phyloP scores from a whole-genome alignment of 495 filamentous ascomycete genomes.

The Talaromyces ruber region DNA sequence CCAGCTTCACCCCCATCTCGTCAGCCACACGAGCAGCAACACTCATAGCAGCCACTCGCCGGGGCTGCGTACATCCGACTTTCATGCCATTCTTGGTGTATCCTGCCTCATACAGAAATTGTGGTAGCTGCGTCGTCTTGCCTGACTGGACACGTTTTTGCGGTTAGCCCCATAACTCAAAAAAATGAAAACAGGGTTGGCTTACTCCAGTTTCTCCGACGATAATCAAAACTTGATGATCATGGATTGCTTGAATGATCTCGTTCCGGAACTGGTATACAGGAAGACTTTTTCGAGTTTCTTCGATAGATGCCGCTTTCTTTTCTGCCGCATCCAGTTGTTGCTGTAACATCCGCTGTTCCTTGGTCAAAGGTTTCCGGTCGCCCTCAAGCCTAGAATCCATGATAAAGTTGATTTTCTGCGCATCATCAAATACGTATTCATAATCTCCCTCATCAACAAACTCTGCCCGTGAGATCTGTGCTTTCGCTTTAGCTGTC shows the following conservation, averaged over 20 bases:
- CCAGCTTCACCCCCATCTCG: constrained; percentile 84
- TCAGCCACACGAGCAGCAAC: constrained; percentile 92
- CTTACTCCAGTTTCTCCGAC: constrained; percentile 68
- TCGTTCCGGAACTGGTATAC: constrained; percentile 78
- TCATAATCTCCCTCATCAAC: constrained; percentile 87
- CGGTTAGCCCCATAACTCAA: neutral
- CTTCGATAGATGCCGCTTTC: constrained; percentile 77
- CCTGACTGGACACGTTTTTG: constrained; percentile 38
- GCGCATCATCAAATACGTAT: constrained; percentile 84
- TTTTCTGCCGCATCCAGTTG: constrained; percentile 82
- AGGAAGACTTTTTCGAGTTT: constrained; percentile 82
- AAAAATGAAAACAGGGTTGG: no score
- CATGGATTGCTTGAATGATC: constrained; percentile 67
- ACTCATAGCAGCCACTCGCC: constrained; percentile 92
- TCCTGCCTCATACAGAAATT: constrained; percentile 79
- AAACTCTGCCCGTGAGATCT: constrained; percentile 66
- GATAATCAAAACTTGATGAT: constrained; percentile 76
- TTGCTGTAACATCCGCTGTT: constrained; percentile 68
- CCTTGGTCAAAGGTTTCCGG: constrained; percentile 58
- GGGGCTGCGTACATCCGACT: constrained; percentile 62
- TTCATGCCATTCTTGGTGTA: constrained; percentile 68
- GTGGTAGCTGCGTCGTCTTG: constrained; percentile 85
- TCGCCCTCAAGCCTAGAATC: constrained; percentile 64
- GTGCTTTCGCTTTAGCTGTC: constrained; percentile 78
- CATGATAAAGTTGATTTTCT: constrained; percentile 79